Evolutionary conservation across 129 eudicot species (phyloP).

Genomic region (Arctium minus): DNA sequence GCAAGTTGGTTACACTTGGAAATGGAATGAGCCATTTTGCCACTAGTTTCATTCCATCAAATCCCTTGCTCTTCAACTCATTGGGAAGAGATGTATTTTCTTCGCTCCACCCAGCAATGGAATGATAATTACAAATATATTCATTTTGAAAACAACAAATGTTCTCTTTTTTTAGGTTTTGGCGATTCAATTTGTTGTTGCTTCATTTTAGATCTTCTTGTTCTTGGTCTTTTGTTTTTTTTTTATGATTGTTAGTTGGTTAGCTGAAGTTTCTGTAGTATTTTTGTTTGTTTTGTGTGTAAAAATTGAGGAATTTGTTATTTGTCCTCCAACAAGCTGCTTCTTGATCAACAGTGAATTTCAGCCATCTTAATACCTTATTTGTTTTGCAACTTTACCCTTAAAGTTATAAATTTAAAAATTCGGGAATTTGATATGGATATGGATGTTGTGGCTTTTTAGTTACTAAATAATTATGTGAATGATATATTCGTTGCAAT

Average conservation of each 20-base stretch:
- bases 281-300: background rate
- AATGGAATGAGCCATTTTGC: background rate
- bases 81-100: background rate
- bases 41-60: background rate
- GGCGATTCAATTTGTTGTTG: background rate
- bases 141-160: background rate
- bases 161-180: background rate
- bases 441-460: background rate
- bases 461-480: background rate
- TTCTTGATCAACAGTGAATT: background rate
- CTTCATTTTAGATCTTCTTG: background rate
- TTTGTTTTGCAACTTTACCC: background rate
- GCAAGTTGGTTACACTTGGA: background rate
- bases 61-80: background rate
- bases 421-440: background rate
- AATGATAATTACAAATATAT: background rate
- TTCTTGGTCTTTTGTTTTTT: background rate
- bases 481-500: background rate
- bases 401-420: too few species aligned
- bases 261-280: background rate
- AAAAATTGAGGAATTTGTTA: background rate
- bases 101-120: background rate
- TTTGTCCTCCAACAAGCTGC: background rate
- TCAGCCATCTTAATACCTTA: background rate
- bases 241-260: background rate